These are phyloP conservation scores for Fusarium devonianum DNA, from an alignment of 2,329 filamentous ascomycete species.

Conservation along the genomic window DNA sequence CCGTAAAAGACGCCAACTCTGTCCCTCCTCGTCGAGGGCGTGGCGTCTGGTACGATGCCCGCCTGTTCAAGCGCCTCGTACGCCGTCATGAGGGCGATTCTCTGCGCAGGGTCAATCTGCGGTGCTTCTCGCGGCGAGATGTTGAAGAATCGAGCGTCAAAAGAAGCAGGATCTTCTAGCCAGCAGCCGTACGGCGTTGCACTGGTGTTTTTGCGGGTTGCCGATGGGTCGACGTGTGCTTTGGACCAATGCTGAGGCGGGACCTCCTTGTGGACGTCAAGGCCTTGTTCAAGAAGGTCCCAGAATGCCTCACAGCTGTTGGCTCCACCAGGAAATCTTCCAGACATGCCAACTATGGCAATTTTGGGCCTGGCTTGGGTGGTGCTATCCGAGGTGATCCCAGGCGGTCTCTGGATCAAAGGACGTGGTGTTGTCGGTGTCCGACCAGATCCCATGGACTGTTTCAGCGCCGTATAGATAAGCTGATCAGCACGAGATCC, in stretches of 20 bases:
- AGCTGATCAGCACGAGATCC: constrained; percentile 27
- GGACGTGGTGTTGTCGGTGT: neutral
- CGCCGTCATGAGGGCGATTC: constrained; percentile 68
- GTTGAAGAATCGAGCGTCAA: constrained; percentile 75
- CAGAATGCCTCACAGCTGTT: constrained; percentile 67
- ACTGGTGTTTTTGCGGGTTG: constrained; percentile 68
- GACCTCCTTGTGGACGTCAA: constrained; percentile 67
- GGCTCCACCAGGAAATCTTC: constrained; percentile 68
- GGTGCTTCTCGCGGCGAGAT: constrained; percentile 60
- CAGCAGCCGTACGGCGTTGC: constrained; percentile 49
- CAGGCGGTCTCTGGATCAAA: accelerated
- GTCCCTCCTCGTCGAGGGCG: constrained; percentile 64
- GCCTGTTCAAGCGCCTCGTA: constrained; percentile 75
- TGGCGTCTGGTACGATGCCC: constrained; percentile 69
- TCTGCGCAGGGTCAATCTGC: constrained; percentile 69
- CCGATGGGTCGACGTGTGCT: constrained; percentile 58
- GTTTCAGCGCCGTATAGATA: constrained; percentile 33
- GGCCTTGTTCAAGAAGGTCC: constrained; percentile 69
- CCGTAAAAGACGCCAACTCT: constrained; percentile 77
- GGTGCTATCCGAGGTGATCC: neutral
- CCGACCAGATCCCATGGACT: constrained; percentile 19
- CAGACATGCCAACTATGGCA: constrained; percentile 72
- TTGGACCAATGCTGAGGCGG: constrained; percentile 42
- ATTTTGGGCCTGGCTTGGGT: constrained; percentile 28
- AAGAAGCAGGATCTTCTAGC: constrained; percentile 70